Conservation (phyloP, 495 filamentous ascomycete genomes). For the Collariella sp. region DNA sequence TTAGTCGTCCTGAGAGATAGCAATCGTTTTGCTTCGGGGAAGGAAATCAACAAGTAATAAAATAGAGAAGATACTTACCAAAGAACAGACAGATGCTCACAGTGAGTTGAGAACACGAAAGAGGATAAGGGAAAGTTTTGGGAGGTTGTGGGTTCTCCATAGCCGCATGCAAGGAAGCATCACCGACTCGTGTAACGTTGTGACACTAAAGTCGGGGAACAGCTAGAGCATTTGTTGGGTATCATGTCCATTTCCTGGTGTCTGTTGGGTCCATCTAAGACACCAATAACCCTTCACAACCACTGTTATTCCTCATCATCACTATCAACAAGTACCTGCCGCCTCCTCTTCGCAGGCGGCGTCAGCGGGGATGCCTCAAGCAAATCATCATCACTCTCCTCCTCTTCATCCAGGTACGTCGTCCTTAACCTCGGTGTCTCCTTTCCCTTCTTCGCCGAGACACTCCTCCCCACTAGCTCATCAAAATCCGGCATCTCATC, state of each 20-base stretch:
- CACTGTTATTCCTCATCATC: slow-evolving; percentile 21
- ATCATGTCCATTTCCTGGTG: background rate
- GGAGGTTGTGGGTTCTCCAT: too few species aligned
- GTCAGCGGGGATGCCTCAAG: slow-evolving; percentile 2
- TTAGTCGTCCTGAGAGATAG: too few species aligned
- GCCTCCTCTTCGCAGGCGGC: slow-evolving; percentile 14
- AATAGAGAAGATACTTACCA: too few species aligned
- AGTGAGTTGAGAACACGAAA: too few species aligned
- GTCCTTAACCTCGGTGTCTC: slow-evolving; percentile 6
- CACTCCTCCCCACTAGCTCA: slow-evolving; percentile 19
- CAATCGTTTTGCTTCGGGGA: too few species aligned
- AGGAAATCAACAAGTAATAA: too few species aligned
- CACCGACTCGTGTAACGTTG: too few species aligned
- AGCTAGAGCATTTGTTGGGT: background rate
- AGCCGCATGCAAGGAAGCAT: too few species aligned
- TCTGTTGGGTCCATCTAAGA: too few species aligned
- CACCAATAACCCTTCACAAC: background rate
- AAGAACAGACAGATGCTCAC: too few species aligned
- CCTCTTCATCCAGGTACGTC: slow-evolving; percentile 20
- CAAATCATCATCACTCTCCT: slow-evolving; percentile 19
- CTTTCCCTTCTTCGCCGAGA: slow-evolving; percentile 5
- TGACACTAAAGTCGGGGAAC: background rate
- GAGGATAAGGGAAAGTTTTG: too few species aligned
- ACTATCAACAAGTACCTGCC: slow-evolving; percentile 18
- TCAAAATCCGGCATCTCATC: slow-evolving; percentile 33